These are phyloP conservation scores for Sarcomyxa edulis DNA, from an alignment of 768 basidiomycete genomes.

Conservation along the genomic window DNA sequence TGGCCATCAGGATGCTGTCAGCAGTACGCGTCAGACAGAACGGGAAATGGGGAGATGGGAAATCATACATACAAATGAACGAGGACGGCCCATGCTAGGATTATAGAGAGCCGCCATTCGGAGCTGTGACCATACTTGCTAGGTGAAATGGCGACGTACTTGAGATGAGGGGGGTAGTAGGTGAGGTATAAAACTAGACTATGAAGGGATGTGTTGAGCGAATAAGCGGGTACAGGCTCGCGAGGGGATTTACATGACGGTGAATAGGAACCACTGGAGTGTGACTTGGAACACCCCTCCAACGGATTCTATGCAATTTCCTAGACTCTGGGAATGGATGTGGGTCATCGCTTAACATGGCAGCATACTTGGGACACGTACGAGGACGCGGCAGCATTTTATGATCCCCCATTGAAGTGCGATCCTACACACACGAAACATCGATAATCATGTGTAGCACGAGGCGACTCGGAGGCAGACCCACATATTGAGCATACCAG, in stretches of 20 bases:
- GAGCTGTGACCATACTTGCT: constrained; percentile 45
- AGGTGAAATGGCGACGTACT: constrained; percentile 42
- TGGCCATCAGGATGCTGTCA: constrained; percentile 45
- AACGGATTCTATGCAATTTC: constrained; percentile 72
- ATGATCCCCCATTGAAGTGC: constrained; percentile 82
- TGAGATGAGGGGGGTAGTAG: constrained; percentile 85
- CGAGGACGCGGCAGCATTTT: constrained; percentile 74
- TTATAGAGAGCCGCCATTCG: constrained; percentile 76
- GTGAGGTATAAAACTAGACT: constrained; percentile 89
- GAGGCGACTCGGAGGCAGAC: constrained; percentile 12
- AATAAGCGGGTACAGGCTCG: neutral
- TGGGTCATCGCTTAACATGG: neutral
- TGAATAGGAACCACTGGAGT: constrained; percentile 82
- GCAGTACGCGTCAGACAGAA: constrained; percentile 3
- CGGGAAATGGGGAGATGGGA: constrained; percentile 12
- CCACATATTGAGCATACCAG: constrained; percentile 82
- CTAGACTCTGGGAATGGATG: constrained; percentile 41
- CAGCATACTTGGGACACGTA: constrained; percentile 29
- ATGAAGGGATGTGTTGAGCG: neutral
- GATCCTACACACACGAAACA: constrained; percentile 40
- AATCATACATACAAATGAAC: constrained; percentile 80
- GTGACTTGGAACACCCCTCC: constrained; percentile 81
- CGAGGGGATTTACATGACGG: constrained; percentile 58
- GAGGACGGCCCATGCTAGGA: constrained; percentile 64
- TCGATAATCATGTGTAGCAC: neutral